These are phyloP conservation scores for Fusarium equiseti DNA, from an alignment of 2,329 filamentous ascomycete species.

Conservation along the genomic window DNA sequence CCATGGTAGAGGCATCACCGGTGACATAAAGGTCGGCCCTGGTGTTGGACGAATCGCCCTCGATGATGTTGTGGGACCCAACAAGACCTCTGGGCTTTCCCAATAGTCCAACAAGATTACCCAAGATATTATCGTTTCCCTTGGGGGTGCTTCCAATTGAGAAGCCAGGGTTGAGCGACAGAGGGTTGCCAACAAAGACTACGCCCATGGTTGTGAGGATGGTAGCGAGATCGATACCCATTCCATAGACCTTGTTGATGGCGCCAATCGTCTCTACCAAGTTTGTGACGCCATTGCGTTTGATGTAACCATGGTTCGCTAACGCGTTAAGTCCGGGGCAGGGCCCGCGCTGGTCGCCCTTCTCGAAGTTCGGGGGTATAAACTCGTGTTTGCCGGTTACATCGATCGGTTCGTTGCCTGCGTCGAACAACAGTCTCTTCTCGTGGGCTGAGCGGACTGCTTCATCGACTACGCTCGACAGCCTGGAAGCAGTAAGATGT, in stretches of 20 bases:
- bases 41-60: conserved; percentile 23
- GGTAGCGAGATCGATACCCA: conserved; percentile 13
- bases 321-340: conserved; percentile 54
- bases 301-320: conserved; percentile 54
- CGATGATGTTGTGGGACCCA: conserved; percentile 27
- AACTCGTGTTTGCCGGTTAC: conserved; percentile 41
- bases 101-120: conserved; percentile 11
- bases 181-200: conserved; percentile 26
- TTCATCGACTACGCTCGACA: neutral
- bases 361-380: conserved; percentile 42
- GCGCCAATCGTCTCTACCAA: conserved; percentile 26
- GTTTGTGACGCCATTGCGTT: conserved; percentile 35
- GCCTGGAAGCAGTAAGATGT: neutral
- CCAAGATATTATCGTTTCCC: conserved; percentile 10
- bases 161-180: conserved; percentile 18
- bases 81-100: conserved; percentile 17
- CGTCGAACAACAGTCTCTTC: neutral
- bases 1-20: conserved; percentile 21
- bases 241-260: conserved; percentile 32
- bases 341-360: conserved; percentile 45
- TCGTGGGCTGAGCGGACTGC: neutral
- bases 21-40: conserved; percentile 19
- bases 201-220: conserved; percentile 16
- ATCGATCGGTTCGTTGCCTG: conserved; percentile 6
- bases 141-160: conserved; percentile 7